phyloP scores from a whole-genome alignment of 164 flowering plant species.

The Piper longum region DNA sequence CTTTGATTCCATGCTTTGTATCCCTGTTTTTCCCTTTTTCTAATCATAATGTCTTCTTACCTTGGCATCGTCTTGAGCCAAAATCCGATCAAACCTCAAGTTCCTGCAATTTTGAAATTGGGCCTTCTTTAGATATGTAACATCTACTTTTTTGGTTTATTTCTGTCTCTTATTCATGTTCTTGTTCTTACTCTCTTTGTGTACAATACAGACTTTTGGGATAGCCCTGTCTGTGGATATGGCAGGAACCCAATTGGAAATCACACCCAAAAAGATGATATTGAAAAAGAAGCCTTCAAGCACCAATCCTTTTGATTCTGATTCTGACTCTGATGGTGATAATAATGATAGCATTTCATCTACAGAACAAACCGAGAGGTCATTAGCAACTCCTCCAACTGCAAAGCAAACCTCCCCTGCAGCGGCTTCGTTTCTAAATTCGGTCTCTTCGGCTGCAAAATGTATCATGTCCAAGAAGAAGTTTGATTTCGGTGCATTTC shows the following conservation, averaged over 20 bases:
- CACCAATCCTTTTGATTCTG: neutral
- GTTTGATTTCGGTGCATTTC: neutral
- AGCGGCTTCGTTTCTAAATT: neutral
- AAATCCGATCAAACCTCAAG: too few species aligned
- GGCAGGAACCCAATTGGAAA: neutral
- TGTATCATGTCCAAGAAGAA: neutral
- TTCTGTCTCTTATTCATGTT: too few species aligned
- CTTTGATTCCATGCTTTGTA: too few species aligned
- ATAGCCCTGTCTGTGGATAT: neutral
- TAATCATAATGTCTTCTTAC: too few species aligned
- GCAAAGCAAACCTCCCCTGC: neutral
- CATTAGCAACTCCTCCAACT: neutral
- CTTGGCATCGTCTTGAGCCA: too few species aligned
- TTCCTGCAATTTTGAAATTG: too few species aligned
- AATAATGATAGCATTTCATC: neutral
- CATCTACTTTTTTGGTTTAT: too few species aligned
- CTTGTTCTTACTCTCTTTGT: too few species aligned
- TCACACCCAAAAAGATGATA: neutral
- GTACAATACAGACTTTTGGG: neutral
- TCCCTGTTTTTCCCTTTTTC: too few species aligned
- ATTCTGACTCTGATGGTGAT: neutral
- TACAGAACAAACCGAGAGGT: neutral
- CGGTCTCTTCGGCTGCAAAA: neutral
- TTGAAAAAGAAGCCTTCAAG: neutral
- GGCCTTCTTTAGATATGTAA: too few species aligned